A percentile compares a stretch with the other conserved stretches of the same genome.
phyloP scores from a whole-genome alignment of 768 basidiomycete species.

The Gautieria morchelliformis region DNA sequence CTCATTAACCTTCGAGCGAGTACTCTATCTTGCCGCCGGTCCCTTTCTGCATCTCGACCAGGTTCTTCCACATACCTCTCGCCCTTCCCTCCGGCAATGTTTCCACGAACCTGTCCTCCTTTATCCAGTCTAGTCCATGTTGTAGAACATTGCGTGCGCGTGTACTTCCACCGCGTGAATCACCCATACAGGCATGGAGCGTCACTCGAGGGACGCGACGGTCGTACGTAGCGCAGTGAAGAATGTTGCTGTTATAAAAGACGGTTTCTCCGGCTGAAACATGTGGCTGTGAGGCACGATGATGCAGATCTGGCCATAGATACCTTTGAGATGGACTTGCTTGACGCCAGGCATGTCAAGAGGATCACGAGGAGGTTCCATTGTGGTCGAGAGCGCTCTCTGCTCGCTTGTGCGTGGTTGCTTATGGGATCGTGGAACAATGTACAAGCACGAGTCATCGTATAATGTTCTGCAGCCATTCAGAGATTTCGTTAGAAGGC shows the following conservation, averaged over 20 bases:
- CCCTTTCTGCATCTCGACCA: slow-evolving; percentile 42
- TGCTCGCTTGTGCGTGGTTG: slow-evolving; percentile 48
- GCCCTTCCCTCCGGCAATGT: slow-evolving; percentile 34
- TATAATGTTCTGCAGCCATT: slow-evolving; percentile 46
- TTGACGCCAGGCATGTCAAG: slow-evolving; percentile 63
- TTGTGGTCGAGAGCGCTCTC: slow-evolving; percentile 40
- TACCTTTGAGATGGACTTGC: slow-evolving; percentile 44
- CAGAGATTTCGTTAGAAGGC: neutral
- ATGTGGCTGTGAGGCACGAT: no score
- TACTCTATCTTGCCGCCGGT: slow-evolving; percentile 38
- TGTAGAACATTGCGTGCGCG: slow-evolving; percentile 69
- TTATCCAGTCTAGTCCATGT: slow-evolving; percentile 68
- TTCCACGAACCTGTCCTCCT: slow-evolving; percentile 33
- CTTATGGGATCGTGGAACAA: slow-evolving; percentile 63
- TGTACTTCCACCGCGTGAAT: slow-evolving; percentile 46
- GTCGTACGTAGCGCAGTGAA: slow-evolving; percentile 64
- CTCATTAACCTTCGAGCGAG: slow-evolving; percentile 28
- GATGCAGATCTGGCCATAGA: slow-evolving; percentile 11
- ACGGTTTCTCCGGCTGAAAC: slow-evolving; percentile 59
- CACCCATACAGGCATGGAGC: slow-evolving; percentile 61
- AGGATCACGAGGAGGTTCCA: slow-evolving; percentile 45
- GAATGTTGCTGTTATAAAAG: slow-evolving; percentile 73
- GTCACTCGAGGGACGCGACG: slow-evolving; percentile 44
- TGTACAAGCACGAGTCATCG: slow-evolving; percentile 56
- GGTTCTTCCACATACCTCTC: slow-evolving; percentile 46